phyloP scores from a whole-genome alignment of 2,329 filamentous ascomycete species.

The Metarhizium robertsii region DNA sequence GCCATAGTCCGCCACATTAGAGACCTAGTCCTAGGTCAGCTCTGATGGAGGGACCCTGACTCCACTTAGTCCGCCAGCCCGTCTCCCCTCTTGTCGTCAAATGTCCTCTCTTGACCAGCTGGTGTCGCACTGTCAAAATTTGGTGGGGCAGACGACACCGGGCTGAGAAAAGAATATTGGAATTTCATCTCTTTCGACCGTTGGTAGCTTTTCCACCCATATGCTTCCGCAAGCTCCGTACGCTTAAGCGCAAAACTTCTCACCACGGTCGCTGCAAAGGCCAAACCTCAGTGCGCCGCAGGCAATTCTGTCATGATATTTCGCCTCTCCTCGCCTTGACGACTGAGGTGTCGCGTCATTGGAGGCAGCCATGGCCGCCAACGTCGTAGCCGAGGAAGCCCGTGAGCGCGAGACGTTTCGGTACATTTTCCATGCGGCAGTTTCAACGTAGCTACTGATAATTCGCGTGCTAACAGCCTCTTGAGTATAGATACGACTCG shows the following conservation, averaged over 20 bases:
- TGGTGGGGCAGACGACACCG: background rate
- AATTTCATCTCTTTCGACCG: background rate
- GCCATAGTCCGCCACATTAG: too few relatives aligned
- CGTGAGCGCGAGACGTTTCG: slow-evolving; percentile 6
- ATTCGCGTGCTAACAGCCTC: background rate
- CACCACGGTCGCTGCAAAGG: background rate
- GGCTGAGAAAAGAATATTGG: background rate
- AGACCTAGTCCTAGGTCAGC: too few relatives aligned
- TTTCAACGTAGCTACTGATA: background rate
- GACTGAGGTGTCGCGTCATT: background rate
- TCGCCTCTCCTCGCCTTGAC: background rate
- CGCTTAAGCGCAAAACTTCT: background rate
- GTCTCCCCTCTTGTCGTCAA: too few relatives aligned
- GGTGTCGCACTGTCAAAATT: background rate
- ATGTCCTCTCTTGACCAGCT: background rate
- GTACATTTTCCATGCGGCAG: background rate
- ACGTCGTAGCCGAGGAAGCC: slow-evolving; percentile 1
- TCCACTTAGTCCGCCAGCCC: too few relatives aligned
- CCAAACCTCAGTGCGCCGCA: background rate
- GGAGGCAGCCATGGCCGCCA: background rate
- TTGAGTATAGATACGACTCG: slow-evolving; percentile 4
- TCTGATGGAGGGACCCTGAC: too few relatives aligned
- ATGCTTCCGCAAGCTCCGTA: background rate
- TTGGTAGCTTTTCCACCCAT: background rate
- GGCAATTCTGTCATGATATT: slow-evolving; percentile 1